Percentiles rank a stretch among this genome's conserved stretches.
phyloP scores from a whole-genome alignment of 495 filamentous ascomycete species.

The Aspergillus ostianus region DNA sequence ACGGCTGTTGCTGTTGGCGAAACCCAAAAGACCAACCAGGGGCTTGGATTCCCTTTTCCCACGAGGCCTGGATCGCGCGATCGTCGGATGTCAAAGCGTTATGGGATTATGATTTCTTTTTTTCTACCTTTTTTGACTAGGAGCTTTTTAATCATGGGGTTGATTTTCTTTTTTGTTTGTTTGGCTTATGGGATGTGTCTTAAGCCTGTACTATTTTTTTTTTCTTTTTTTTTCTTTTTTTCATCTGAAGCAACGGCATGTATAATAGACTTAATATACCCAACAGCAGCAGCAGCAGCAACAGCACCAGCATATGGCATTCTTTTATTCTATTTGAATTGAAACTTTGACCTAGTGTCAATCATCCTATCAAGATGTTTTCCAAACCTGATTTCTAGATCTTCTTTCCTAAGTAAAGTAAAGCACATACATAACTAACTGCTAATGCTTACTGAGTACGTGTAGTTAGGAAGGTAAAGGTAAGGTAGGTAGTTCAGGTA shows the following conservation, averaged over 20 bases:
- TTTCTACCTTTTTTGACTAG: neutral
- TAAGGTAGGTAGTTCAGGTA: too few species aligned
- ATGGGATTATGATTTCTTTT: slow-evolving; percentile 9
- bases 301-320: slow-evolving; percentile 29
- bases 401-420: too few species aligned
- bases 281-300: slow-evolving; percentile 23
- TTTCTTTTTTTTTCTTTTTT: slow-evolving; percentile 18
- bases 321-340: slow-evolving; percentile 12
- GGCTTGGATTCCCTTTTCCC: neutral
- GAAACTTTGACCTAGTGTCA: neutral
- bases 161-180: slow-evolving; percentile 14
- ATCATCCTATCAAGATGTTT: neutral
- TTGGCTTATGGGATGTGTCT: slow-evolving; percentile 9
- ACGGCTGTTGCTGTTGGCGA: neutral
- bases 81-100: slow-evolving; percentile 16
- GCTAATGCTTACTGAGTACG: neutral
- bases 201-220: slow-evolving; percentile 13
- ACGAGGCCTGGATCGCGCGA: slow-evolving; percentile 5
- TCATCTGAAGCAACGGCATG: slow-evolving; percentile 36
- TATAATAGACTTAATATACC: slow-evolving; percentile 52
- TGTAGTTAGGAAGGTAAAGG: neutral
- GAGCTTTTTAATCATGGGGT: slow-evolving; percentile 16
- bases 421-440: too few species aligned
- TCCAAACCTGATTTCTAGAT: neutral
- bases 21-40: neutral